These are phyloP conservation scores for Sesbania bispinosa DNA, from an alignment of 306 rosid genomes.

Conservation along the genomic window DNA sequence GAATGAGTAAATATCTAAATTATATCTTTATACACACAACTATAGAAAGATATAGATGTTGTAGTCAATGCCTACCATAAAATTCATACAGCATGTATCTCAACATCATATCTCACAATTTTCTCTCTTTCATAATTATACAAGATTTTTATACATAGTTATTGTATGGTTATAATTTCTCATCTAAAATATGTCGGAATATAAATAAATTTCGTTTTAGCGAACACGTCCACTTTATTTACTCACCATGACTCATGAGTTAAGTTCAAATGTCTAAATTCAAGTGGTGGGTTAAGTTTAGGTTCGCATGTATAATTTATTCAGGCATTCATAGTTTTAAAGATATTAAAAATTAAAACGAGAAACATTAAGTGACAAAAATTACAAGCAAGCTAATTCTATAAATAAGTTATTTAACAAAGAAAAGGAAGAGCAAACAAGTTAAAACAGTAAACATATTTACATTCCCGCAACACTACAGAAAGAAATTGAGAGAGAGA, in stretches of 20 bases:
- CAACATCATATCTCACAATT: too few relatives aligned
- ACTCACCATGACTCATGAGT: not conserved
- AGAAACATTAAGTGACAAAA: not conserved
- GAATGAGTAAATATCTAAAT: not conserved
- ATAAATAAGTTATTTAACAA: not conserved
- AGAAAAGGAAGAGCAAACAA: not conserved
- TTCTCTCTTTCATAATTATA: too few relatives aligned
- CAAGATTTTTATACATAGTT: too few relatives aligned
- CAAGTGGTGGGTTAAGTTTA: not conserved
- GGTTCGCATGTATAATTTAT: not conserved
- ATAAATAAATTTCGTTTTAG: not conserved
- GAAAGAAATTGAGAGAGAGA: not conserved
- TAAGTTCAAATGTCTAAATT: not conserved
- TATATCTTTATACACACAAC: not conserved
- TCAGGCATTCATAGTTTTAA: not conserved
- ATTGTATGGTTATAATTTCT: too few relatives aligned
- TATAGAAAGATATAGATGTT: not conserved
- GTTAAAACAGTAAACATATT: conserved; percentile 15
- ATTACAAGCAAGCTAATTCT: conserved; percentile 14
- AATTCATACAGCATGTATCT: too few relatives aligned
- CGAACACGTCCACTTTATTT: not conserved
- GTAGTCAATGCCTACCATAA: not conserved
- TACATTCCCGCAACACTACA: conserved; percentile 32
- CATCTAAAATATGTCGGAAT: not conserved
- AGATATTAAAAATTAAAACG: not conserved